Evolutionary conservation across 352 stramenopile species (phyloP).

Genomic region (Phytopythium kandeliae): DNA sequence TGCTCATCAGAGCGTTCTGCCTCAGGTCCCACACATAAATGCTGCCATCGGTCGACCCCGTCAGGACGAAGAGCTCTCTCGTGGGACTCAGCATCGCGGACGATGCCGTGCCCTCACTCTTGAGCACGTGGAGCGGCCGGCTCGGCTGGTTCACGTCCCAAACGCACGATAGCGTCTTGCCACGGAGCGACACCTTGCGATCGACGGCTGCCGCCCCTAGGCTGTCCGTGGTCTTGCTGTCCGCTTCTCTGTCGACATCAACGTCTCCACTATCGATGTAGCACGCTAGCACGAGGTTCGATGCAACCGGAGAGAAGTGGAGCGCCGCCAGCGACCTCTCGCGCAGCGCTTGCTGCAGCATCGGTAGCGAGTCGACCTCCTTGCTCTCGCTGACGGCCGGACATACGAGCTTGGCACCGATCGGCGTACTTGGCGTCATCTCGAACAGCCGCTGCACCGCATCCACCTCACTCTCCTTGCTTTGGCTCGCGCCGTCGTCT

Average conservation of each 20-base stretch:
- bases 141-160: conserved; percentile 62
- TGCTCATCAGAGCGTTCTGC: conserved; percentile 6
- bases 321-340: conserved; percentile 27
- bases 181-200: conserved; percentile 5
- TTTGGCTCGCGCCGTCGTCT: conserved; percentile 3
- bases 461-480: conserved; percentile 6
- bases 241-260: not conserved
- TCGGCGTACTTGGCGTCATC: conserved; percentile 26
- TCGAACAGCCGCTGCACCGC: conserved; percentile 13
- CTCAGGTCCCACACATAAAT: conserved; percentile 70
- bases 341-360: conserved; percentile 23
- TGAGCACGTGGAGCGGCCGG: conserved; percentile 33
- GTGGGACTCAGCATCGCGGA: conserved; percentile 34
- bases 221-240: not conserved
- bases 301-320: conserved; percentile 44
- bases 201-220: not conserved
- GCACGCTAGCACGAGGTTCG: conserved; percentile 38
- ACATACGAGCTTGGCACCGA: conserved; percentile 23
- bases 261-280: conserved; percentile 13
- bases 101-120: conserved; percentile 39
- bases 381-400: conserved; percentile 7
- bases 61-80: conserved; percentile 47
- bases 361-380: conserved; percentile 8
- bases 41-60: conserved; percentile 53
- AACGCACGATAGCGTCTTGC: conserved; percentile 52